Conservation (phyloP, 1,139 yeast genomes). For the Kodamaea sp. region DNA sequence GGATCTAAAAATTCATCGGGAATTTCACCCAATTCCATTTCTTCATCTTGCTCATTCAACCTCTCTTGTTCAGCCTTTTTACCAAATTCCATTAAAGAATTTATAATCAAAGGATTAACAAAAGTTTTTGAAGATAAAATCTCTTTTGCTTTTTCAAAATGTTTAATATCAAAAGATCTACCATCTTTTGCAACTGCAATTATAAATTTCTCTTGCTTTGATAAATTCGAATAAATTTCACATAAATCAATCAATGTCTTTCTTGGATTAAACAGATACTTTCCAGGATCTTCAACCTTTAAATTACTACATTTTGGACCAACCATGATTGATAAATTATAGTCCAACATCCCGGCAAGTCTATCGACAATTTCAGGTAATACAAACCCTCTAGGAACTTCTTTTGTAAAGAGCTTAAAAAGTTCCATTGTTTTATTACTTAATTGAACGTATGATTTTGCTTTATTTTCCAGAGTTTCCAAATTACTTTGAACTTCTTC, state of each 20-base stretch:
- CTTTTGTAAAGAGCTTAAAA: slow-evolving; percentile 76
- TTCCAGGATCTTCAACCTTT: slow-evolving; percentile 80
- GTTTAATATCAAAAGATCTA: slow-evolving; percentile 68
- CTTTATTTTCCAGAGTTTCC: slow-evolving; percentile 66
- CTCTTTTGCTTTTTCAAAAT: slow-evolving; percentile 66
- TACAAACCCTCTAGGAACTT: slow-evolving; percentile 82
- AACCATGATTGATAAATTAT: slow-evolving; percentile 82
- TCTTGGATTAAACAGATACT: slow-evolving; percentile 80
- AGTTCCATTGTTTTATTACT: slow-evolving; percentile 80
- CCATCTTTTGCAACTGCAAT: slow-evolving; percentile 86
- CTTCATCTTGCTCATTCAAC: slow-evolving; percentile 71
- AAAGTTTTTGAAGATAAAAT: slow-evolving; percentile 58
- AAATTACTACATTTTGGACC: slow-evolving; percentile 92
- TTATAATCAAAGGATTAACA: slow-evolving; percentile 52
- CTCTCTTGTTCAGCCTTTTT: slow-evolving; percentile 59
- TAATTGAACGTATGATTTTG: slow-evolving; percentile 77
- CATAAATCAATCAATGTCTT: slow-evolving; percentile 65
- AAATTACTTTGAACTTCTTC: slow-evolving; percentile 60
- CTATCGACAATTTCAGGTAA: slow-evolving; percentile 90
- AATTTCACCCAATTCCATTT: slow-evolving; percentile 81
- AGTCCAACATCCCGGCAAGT: slow-evolving; percentile 92
- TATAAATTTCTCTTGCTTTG: slow-evolving; percentile 61
- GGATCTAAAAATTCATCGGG: slow-evolving; percentile 98
- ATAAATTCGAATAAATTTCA: slow-evolving; percentile 71
- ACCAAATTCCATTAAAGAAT: slow-evolving; percentile 53